phyloP scores from a whole-genome alignment of 2,329 filamentous ascomycete species.

The Pestalotiopsis sp. region DNA sequence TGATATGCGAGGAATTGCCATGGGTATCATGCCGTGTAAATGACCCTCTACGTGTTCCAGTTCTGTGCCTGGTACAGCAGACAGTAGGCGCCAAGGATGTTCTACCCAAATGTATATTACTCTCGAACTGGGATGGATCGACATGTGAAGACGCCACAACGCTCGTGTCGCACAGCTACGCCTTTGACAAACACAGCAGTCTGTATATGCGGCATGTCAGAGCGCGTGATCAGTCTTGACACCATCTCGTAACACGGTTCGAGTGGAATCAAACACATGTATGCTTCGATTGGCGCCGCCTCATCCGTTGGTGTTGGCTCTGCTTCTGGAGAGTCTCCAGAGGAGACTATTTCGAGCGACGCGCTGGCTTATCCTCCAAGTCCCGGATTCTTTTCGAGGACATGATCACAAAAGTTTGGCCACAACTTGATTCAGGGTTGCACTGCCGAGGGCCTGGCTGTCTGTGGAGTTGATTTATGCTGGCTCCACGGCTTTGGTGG shows the following conservation, averaged over 20 bases:
- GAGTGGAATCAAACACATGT: neutral
- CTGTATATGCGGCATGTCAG: neutral
- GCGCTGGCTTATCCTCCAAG: neutral
- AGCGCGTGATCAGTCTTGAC: neutral
- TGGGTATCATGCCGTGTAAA: neutral
- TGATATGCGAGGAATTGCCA: neutral
- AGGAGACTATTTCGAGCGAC: neutral
- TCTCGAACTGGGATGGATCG: neutral
- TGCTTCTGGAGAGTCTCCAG: neutral
- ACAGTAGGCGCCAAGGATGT: neutral
- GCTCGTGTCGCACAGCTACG: neutral
- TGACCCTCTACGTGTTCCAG: neutral
- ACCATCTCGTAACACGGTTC: neutral
- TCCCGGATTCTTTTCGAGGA: neutral
- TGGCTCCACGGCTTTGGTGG: neutral
- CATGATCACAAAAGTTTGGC: neutral
- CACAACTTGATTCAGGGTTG: neutral
- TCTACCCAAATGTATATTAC: neutral
- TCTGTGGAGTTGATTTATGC: neutral
- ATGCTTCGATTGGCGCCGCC: neutral
- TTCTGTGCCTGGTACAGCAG: neutral
- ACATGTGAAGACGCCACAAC: conserved; percentile 1
- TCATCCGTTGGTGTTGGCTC: neutral
- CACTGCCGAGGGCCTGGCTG: neutral
- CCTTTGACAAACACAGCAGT: neutral